Evolutionary conservation across 1,139 yeast species (phyloP).

Genomic region (Wickerhamomyces sp.): DNA sequence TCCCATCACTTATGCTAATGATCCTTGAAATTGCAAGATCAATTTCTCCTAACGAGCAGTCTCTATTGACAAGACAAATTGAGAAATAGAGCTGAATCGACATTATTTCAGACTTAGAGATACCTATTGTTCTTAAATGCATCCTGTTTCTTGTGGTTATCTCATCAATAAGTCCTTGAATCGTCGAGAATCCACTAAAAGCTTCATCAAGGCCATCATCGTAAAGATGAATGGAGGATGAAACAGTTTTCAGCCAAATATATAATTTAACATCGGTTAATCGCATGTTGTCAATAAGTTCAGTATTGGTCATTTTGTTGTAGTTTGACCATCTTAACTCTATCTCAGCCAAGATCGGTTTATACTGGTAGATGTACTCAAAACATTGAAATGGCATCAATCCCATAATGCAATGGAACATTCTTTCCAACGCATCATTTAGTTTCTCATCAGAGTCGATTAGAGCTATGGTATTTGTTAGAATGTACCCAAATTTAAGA

Average conservation of each 20-base stretch:
- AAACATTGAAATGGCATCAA: constrained; percentile 7
- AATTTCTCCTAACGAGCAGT: background rate
- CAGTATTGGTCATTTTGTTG: too few species aligned
- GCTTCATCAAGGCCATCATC: background rate
- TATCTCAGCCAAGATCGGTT: background rate
- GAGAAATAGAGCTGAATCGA: background rate
- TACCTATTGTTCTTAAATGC: background rate
- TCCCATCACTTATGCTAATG: constrained; percentile 4
- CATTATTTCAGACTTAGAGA: background rate
- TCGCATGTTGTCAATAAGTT: too few species aligned
- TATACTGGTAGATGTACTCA: constrained; percentile 2
- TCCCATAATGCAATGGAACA: constrained; percentile 6
- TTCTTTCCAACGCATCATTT: background rate
- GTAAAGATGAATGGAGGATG: too few species aligned
- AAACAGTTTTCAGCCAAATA: too few species aligned
- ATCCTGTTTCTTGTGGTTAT: background rate
- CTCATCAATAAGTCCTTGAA: background rate
- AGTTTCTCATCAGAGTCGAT: background rate
- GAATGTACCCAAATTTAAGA: background rate
- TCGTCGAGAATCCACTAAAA: background rate
- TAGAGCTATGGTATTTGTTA: background rate
- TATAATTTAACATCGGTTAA: too few species aligned
- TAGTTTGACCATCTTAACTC: constrained; percentile 2
- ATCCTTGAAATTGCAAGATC: background rate
- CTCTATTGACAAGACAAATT: background rate